These are phyloP conservation scores for Calvatia gigantea DNA, from an alignment of 768 basidiomycete genomes.

Conservation along the genomic window DNA sequence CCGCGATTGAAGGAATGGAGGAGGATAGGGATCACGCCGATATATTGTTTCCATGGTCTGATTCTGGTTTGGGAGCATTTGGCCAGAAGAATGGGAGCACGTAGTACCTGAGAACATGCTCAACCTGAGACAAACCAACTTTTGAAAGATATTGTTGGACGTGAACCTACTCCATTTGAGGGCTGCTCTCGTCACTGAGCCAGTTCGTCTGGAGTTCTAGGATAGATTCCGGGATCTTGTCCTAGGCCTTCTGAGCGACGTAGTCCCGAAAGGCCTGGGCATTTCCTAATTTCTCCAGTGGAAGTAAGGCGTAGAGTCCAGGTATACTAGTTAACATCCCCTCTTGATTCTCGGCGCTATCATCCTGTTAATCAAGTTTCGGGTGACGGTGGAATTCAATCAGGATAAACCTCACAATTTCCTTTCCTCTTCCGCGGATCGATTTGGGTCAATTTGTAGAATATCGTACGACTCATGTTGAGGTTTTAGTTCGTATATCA, in stretches of 20 bases:
- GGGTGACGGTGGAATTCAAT: neutral
- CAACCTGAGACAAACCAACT: neutral
- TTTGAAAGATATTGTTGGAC: neutral
- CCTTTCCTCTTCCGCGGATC: neutral
- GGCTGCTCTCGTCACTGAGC: neutral
- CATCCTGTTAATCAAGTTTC: neutral
- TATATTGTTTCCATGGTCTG: slow-evolving; percentile 2
- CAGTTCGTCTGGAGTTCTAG: neutral
- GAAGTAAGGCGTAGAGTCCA: neutral
- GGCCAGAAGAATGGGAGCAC: slow-evolving; percentile 1
- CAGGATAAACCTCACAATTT: neutral
- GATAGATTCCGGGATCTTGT: slow-evolving; percentile 3
- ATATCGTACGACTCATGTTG: neutral
- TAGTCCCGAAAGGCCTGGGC: neutral
- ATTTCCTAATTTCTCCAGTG: neutral
- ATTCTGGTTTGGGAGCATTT: neutral
- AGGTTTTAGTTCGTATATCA: slow-evolving; percentile 6
- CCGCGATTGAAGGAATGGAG: slow-evolving; percentile 37
- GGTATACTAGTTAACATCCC: neutral
- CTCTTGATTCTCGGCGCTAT: neutral
- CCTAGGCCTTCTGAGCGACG: neutral
- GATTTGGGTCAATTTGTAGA: neutral
- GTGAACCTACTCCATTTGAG: slow-evolving; percentile 7
- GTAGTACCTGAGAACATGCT: neutral
- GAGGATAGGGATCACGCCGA: slow-evolving; percentile 12